Base-by-base conservation (phyloP, 306 rosid species). In the Castanea sativa region DNA sequence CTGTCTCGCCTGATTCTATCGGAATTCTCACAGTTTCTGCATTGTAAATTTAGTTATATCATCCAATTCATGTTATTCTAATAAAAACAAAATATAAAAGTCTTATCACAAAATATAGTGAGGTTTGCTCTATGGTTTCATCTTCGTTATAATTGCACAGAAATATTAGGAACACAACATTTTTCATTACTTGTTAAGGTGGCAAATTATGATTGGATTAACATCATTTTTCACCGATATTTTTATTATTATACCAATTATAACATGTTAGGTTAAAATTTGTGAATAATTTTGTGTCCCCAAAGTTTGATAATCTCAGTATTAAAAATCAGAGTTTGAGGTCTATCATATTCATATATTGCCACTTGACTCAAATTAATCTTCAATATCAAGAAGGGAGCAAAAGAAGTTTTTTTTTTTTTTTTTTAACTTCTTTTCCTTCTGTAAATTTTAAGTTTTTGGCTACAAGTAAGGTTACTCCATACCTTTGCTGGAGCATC, bases 401-500 rank as follows among this genome's bases (percentile, higher is more conserved):
- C 10, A 59, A 20, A 20, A 20, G 9, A 8, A 2, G 1, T 61
- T 27, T 4, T 14, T 60, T 16, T 25, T 27, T 6, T 5, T 14
- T 55, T 2, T n/a, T 8, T 35, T 35, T 6, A 6, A 35, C 1
- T 35, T 35, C 41, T 38, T 6, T 38, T 38, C 43, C 43, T 38
- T 6, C 1, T 38, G 10, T 38, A 6, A 38, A 38, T 38, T 38
- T 38, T 38, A 38, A 20, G 64, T 58, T 27, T 21, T 58, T 21
- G 30, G 64, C 41, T 63, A 41, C 45, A 41, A 14, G 20, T 29
- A 63, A 27, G 38, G 8, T 14, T 63, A 32, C 52, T 8, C 52
- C 52, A 18, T 35, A 94, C 98, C 99, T 95, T 75, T 82, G 29
- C 72, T 77, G 11, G 99, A 95, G 81, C 99, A 95, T 51, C 85